phyloP scores from a whole-genome alignment of 2,329 filamentous ascomycete species.

The Fusarium humuli region DNA sequence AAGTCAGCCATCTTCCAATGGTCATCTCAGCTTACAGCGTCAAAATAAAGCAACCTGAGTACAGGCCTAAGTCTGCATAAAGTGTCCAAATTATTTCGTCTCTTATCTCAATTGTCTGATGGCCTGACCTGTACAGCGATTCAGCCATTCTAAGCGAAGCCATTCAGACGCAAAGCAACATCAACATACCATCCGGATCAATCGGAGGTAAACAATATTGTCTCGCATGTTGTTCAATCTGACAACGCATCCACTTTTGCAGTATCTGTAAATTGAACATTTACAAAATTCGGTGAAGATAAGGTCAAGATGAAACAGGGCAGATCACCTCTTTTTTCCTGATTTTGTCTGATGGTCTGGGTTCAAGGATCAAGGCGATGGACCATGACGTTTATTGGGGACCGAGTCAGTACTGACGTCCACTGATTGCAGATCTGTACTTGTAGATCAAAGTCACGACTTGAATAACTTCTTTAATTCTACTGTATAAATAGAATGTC shows the following conservation, averaged over 20 bases:
- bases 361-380: conserved; percentile 22
- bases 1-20: not conserved
- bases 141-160: not conserved
- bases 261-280: not conserved
- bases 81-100: not conserved
- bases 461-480: no score
- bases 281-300: not conserved
- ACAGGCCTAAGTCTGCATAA: not conserved
- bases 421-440: conserved; percentile 16
- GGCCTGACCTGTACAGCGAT: not conserved
- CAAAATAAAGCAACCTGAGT: not conserved
- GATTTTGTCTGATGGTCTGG: conserved; percentile 8
- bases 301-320: conserved; percentile 14
- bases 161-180: not conserved
- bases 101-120: not conserved
- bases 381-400: conserved; percentile 23
- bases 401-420: conserved; percentile 15
- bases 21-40: not conserved
- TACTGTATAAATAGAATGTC: not conserved
- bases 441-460: not conserved
- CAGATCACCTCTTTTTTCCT: conserved; percentile 1
- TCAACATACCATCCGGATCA: conserved; percentile 21
- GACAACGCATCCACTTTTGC: not conserved
- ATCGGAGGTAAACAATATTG: conserved; percentile 20
- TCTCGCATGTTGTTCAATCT: conserved; percentile 20